A percentile compares a stretch with the other conserved stretches of the same genome.
These are phyloP conservation scores for Xylaria sp. DNA, from an alignment of 2,329 filamentous ascomycete genomes.

Conservation along the genomic window DNA sequence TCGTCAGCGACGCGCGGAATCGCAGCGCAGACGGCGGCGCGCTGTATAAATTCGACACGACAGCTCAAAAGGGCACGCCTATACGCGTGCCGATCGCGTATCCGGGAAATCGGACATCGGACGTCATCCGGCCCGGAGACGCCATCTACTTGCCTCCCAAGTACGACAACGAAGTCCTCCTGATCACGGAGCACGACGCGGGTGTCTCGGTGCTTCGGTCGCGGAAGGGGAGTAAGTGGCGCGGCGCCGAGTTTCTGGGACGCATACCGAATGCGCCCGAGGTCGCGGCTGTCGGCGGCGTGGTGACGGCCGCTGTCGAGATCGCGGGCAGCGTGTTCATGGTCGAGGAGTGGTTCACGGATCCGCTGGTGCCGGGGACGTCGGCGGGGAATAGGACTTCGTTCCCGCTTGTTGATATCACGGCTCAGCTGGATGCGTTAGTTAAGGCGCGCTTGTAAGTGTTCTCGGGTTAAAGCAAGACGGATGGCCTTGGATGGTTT, in stretches of 20 bases:
- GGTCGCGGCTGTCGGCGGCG: conserved; percentile 33
- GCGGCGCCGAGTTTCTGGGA: conserved; percentile 50
- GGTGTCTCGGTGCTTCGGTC: conserved; percentile 52
- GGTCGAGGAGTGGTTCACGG: conserved; percentile 43
- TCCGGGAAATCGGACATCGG: background rate
- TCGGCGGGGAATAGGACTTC: conserved; percentile 44
- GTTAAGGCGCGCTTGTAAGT: conserved; percentile 11
- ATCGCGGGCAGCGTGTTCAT: conserved; percentile 42
- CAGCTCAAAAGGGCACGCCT: conserved; percentile 38
- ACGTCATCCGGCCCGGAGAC: conserved; percentile 41
- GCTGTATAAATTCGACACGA: conserved; percentile 51
- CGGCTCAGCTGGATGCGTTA: conserved; percentile 41
- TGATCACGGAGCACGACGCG: conserved; percentile 46
- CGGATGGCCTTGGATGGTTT: background rate
- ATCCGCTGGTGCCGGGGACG: conserved; percentile 44
- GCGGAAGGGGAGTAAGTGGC: conserved; percentile 49
- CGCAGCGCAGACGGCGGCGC: conserved; percentile 40
- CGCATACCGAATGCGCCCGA: conserved; percentile 42
- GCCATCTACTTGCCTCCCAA: conserved; percentile 49
- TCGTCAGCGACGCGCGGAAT: conserved; percentile 48
- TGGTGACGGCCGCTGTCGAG: conserved; percentile 43
- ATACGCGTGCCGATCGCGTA: conserved; percentile 41
- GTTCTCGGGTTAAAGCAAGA: background rate
- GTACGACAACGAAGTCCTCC: conserved; percentile 49
- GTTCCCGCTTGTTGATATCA: conserved; percentile 48